Evolutionary conservation across 1,284 basidiomycete genomes (phyloP).

Genomic region (Moesziomyces aphidis): DNA sequence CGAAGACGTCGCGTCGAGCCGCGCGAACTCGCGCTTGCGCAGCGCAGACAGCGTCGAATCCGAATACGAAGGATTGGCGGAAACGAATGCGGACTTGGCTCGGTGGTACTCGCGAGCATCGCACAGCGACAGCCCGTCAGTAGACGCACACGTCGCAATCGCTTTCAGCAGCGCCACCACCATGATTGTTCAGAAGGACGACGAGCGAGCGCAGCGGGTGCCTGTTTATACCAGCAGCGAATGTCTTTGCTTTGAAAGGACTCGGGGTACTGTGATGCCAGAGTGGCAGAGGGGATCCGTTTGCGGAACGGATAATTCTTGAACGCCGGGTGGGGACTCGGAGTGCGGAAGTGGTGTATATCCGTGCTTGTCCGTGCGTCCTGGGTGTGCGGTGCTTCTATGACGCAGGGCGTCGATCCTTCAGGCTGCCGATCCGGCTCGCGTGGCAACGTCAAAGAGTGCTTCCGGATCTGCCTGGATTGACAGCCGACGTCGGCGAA

Average conservation of each 20-base stretch:
- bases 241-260: no score
- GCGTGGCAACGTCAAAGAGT: neutral
- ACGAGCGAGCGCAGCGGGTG: no score
- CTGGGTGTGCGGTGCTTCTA: no score
- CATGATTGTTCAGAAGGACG: constrained; percentile 2
- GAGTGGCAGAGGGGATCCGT: no score
- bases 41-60: constrained; percentile 3
- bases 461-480: neutral
- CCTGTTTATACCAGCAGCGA: no score
- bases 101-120: constrained; percentile 14
- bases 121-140: neutral
- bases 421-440: neutral
- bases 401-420: neutral
- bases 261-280: no score
- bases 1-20: neutral
- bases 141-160: constrained; percentile 1
- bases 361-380: no score
- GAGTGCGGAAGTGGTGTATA: no score
- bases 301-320: no score
- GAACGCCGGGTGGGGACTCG: no score
- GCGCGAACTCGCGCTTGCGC: constrained; percentile 20
- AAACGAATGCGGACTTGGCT: constrained; percentile 6
- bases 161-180: constrained; percentile 17
- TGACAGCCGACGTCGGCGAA: constrained; percentile 3
- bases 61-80: constrained; percentile 5